Base-by-base conservation (phyloP, 2,329 filamentous ascomycete species). In the Balansia obtecta region DNA sequence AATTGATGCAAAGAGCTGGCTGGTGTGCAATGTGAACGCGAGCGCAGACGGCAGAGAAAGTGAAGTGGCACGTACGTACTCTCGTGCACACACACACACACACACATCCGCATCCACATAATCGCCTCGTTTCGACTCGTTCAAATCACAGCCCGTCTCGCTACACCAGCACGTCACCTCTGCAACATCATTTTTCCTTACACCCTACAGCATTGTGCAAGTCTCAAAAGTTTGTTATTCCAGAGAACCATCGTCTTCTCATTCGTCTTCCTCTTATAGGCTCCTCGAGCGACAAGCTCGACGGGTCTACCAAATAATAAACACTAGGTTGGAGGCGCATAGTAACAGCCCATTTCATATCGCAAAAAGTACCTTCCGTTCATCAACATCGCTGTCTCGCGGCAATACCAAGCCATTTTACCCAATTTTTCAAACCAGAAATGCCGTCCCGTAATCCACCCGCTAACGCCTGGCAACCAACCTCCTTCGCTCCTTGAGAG, bases 401-500 rank as follows among this genome's bases (percentile, higher is more conserved):
- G 16, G 42, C 22, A 33, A 18, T 22, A n/a, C 34, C 42, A 37
- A 40, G 12, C 34, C 6, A 18, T 27, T 22, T 27, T 18, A 18
- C 12, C 22, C 22, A 12, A 33, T 8, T 34, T 33, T 30, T 45
- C 30, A 5, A 33, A 16, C 34, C 18, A 45, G 32, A 34, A 44
- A 38, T 22, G 10, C 40, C 34, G 2, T 41, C 40, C 34, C 40
- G 39, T 34, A 22, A 49, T 37, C 44, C 46, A 48, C 16, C 33
- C 20, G 27, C 45, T 8, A 22, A 49, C 50, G 50, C 46, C 50
- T 30, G 16, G 33, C 43, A 40, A 41, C 18, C 30, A n/a, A n/a
- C n/a, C 3, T 9, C n/a, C n/a, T 15, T 12, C 37, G 46, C 30
- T 27, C 22, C 38, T 39, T 33, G 7, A 13, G 22, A 32, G 13